phyloP scores from a whole-genome alignment of 139 green algal genomes.

The Pleodorina starrii region DNA sequence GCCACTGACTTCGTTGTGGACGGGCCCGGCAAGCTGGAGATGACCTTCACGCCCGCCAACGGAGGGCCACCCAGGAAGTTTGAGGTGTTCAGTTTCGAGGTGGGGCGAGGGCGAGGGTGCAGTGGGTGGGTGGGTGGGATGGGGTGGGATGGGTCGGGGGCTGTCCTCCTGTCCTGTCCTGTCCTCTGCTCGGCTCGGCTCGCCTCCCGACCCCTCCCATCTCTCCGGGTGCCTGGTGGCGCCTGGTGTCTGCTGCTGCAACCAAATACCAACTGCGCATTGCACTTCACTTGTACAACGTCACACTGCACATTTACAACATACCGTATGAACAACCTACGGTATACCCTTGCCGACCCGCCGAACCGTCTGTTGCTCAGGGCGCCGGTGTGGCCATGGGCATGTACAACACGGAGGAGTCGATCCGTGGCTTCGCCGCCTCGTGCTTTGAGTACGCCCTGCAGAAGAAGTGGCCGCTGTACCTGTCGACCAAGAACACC shows the following conservation, averaged over 20 bases:
- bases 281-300: too few species aligned
- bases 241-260: too few species aligned
- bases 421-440: constrained; percentile 93
- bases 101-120: constrained; percentile 11
- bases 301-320: too few species aligned
- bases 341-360: too few species aligned
- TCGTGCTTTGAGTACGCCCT: constrained; percentile 94
- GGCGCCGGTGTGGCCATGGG: constrained; percentile 78
- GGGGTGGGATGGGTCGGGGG: too few species aligned
- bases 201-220: too few species aligned
- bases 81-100: constrained; percentile 84
- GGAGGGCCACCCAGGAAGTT: constrained; percentile 69
- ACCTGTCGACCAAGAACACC: constrained; percentile 98
- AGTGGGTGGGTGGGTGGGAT: too few species aligned
- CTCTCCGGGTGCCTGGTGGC: too few species aligned
- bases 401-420: constrained; percentile 97
- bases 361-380: constrained; percentile 2
- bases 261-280: too few species aligned
- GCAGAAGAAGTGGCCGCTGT: constrained; percentile 87
- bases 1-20: constrained; percentile 91
- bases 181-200: too few species aligned
- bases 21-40: constrained; percentile 85
- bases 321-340: too few species aligned
- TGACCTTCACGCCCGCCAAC: constrained; percentile 80
- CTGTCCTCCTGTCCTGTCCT: too few species aligned